These are phyloP conservation scores for Aspergillus bertholletiae DNA, from an alignment of 495 filamentous ascomycete species.

Conservation along the genomic window DNA sequence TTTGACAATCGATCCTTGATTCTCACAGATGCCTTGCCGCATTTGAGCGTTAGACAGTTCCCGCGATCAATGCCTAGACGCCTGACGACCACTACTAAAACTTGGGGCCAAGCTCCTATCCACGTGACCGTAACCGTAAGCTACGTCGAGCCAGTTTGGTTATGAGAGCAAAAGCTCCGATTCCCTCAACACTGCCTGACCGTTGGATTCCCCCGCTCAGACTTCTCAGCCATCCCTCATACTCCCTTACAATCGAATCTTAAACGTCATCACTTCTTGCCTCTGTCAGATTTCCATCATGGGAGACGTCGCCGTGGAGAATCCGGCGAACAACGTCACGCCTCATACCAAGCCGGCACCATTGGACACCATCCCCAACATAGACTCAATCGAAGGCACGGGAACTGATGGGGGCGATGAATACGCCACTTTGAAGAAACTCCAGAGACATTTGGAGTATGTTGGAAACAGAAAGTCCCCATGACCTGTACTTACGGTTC, in stretches of 20 bases:
- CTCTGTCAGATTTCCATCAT: slow-evolving; percentile 40
- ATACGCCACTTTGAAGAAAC: slow-evolving; percentile 90
- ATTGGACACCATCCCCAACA: slow-evolving; percentile 79
- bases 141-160: slow-evolving; percentile 14
- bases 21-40: slow-evolving; percentile 1
- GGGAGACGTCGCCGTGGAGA: slow-evolving; percentile 83
- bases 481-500: slow-evolving; percentile 26
- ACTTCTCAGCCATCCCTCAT: neutral
- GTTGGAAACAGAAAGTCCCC: slow-evolving; percentile 11
- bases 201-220: neutral
- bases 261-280: neutral
- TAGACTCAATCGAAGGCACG: slow-evolving; percentile 82
- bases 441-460: slow-evolving; percentile 93
- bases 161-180: slow-evolving; percentile 16
- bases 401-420: slow-evolving; percentile 82
- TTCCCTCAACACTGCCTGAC: neutral
- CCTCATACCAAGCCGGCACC: slow-evolving; percentile 74
- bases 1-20: neutral
- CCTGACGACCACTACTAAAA: no score
- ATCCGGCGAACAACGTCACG: slow-evolving; percentile 64
- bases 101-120: slow-evolving; percentile 6
- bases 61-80: no score
- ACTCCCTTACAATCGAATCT: neutral
- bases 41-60: neutral
- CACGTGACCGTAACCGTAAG: slow-evolving; percentile 16